These are phyloP conservation scores for Avicennia marina DNA, from an alignment of 257 asterid genomes.

Conservation along the genomic window DNA sequence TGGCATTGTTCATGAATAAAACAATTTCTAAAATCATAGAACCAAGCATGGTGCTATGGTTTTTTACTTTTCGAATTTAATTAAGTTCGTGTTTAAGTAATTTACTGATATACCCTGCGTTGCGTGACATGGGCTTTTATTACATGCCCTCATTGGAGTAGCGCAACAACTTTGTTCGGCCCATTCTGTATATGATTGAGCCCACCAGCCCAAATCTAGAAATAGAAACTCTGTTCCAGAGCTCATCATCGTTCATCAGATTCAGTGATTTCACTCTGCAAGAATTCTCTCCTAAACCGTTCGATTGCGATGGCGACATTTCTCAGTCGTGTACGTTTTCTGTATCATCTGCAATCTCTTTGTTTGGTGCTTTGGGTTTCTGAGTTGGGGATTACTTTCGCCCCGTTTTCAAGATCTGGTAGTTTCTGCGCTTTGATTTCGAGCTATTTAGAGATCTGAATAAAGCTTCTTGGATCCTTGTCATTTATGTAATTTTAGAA, in stretches of 20 bases:
- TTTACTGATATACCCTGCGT: too few species aligned
- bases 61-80: too few species aligned
- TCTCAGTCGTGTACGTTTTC: constrained; percentile 42
- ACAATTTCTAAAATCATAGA: too few species aligned
- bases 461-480: not conserved
- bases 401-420: constrained; percentile 18
- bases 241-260: not conserved
- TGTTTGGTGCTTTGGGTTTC: not conserved
- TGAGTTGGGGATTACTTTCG: constrained; percentile 1
- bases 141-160: too few species aligned
- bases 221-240: constrained; percentile 14
- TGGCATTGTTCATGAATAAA: too few species aligned
- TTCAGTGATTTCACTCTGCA: constrained; percentile 12
- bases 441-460: constrained; percentile 17
- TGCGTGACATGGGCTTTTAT: too few species aligned
- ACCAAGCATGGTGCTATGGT: too few species aligned
- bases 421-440: not conserved
- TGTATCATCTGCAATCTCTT: constrained; percentile 6
- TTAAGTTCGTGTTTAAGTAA: too few species aligned
- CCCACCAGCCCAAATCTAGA: constrained; percentile 15
- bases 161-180: not conserved
- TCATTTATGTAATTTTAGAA: not conserved
- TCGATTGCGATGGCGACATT: constrained; percentile 38
- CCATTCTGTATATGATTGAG: not conserved
- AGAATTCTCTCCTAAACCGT: constrained; percentile 7